Evolutionary conservation across 164 flowering plant species (phyloP), one percentile per base, ranked within the genome.

Genomic region (Warburgia ugandensis): DNA sequence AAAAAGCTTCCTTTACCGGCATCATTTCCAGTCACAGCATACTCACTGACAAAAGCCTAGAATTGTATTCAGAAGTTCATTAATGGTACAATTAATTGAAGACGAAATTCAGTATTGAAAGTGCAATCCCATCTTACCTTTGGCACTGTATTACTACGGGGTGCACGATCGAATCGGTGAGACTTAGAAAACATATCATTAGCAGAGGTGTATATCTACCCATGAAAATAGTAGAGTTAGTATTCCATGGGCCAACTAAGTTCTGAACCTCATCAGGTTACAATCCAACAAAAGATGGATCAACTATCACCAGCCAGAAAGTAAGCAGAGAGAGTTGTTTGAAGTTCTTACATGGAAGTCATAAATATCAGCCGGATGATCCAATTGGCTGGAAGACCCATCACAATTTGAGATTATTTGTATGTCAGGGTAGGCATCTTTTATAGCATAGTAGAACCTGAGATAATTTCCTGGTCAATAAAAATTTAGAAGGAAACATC

Each of bases 31-130:
- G 73, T 72, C 63, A 92, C 99, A 62, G 99, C 99, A 79, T 92
- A 92, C 64, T 92, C 99, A 53, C 99, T 92, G 50, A 92, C 95
- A 73, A 92, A 92, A 52, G 84, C 94, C 99, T 88, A 67, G 14
- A 53, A 57, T 31, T n/a, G 3, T 2, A 50, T 36, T 29, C 8
- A 55, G 9, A 10, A n/a, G 51, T 16, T 37, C 17, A 37, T 27
- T 14, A 16, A 29, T 14, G 38, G 14, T 27, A 14, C 9, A 20
- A 54, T 30, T 9, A 23, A 27, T 17, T 8, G 21, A 39, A 53
- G 32, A 12, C 1, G 9, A 26, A 22, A 25, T 14, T 43, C 22
- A 29, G n/a, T 20, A 3, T 22, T 19, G 6, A 21, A 57, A 40
- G 38, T 47, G 42, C 25, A 33, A 46, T 14, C 22, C n/a, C 6